A percentile compares a stretch with the other conserved stretches of the same genome.
These are phyloP conservation scores for Boletus reticulatus DNA, from an alignment of 768 basidiomycete species.

Conservation along the genomic window DNA sequence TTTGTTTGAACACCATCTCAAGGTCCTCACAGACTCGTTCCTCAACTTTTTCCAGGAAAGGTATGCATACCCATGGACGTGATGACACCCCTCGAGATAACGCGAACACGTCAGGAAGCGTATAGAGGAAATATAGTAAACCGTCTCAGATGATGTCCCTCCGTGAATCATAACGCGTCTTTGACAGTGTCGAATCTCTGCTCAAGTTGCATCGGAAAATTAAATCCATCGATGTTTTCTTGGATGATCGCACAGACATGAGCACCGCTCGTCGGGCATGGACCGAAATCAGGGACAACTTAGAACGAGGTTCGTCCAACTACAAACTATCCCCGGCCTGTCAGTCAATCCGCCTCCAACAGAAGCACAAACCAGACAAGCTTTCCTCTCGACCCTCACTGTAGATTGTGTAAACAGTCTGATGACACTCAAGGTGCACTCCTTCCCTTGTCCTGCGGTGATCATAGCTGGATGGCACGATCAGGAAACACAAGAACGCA, in stretches of 20 bases:
- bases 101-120: conserved; percentile 50
- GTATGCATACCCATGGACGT: conserved; percentile 37
- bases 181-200: conserved; percentile 67
- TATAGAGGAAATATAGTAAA: conserved; percentile 86
- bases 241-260: conserved; percentile 71
- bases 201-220: conserved; percentile 69
- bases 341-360: conserved; percentile 28
- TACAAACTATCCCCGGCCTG: background rate
- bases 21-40: conserved; percentile 66
- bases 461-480: background rate
- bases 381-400: conserved; percentile 69
- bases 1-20: conserved; percentile 71
- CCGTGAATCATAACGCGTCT: conserved; percentile 1
- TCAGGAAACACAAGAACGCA: conserved; percentile 88
- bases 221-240: conserved; percentile 62
- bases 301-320: conserved; percentile 64
- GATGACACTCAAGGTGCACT: conserved; percentile 57
- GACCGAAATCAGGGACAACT: conserved; percentile 81
- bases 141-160: background rate
- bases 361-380: conserved; percentile 83
- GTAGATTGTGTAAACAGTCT: conserved; percentile 74
- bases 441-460: background rate
- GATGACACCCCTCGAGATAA: conserved; percentile 20
- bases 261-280: conserved; percentile 71
- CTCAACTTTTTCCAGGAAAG: conserved; percentile 85